Percentiles rank a stretch among this genome's conserved stretches.
Evolutionary conservation across 2,329 filamentous ascomycete genomes (phyloP).

Genomic region (Macroventuria anomochaeta): DNA sequence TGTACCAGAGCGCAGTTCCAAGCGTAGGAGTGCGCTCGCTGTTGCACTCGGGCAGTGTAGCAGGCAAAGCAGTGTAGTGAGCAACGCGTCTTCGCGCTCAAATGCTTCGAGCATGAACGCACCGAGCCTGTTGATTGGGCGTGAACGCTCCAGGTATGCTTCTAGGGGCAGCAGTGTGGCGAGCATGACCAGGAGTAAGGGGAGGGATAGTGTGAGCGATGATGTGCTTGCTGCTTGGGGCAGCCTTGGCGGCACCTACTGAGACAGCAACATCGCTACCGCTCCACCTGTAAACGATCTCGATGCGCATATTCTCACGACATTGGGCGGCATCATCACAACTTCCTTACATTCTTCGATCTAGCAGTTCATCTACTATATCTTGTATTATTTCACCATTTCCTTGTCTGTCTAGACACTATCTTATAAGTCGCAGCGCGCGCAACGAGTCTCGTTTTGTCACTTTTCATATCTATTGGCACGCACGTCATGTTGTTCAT

Average conservation of each 20-base stretch:
- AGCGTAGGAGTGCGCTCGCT: constrained; percentile 1
- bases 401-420: neutral
- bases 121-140: neutral
- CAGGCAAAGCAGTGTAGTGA: constrained; percentile 34
- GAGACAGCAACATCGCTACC: neutral
- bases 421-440: constrained; percentile 15
- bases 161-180: constrained; percentile 34
- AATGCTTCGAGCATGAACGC: constrained; percentile 15
- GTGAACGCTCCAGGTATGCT: constrained; percentile 19
- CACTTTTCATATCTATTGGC: neutral
- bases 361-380: neutral
- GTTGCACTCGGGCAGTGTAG: constrained; percentile 12
- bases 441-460: constrained; percentile 5
- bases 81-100: constrained; percentile 17
- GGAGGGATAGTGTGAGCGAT: constrained; percentile 52
- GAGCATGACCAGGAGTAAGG: constrained; percentile 26
- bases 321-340: neutral
- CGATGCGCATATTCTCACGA: neutral
- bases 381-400: neutral
- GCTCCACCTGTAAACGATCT: neutral
- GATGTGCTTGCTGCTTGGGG: constrained; percentile 57
- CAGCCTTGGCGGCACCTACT: constrained; percentile 51
- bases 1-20: constrained; percentile 1
- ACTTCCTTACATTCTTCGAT: neutral
- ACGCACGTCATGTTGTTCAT: neutral